Conservation (phyloP, 2,329 filamentous ascomycete species). For the Podosphaera xanthii region DNA sequence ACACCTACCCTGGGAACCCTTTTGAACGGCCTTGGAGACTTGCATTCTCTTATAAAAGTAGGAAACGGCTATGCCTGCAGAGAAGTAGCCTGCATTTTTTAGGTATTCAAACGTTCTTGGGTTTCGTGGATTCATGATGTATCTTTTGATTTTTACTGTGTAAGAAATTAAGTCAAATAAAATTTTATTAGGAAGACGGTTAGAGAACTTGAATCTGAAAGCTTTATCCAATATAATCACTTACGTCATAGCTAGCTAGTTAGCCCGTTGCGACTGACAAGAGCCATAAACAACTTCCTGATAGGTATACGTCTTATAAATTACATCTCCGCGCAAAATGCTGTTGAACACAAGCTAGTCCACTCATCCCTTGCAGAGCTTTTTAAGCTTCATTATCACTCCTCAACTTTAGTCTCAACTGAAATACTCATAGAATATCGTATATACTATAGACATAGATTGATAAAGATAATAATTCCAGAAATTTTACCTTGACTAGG, state of each 20-base stretch:
- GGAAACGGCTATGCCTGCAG: slow-evolving; percentile 52
- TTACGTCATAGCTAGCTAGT: not conserved
- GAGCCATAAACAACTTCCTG: too few relatives aligned
- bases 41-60: slow-evolving; percentile 82
- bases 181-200: not conserved
- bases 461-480: too few relatives aligned
- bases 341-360: too few relatives aligned
- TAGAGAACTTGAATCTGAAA: not conserved
- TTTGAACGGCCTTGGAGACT: slow-evolving; percentile 58
- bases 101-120: not conserved
- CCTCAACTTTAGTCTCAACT: too few relatives aligned
- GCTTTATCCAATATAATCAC: not conserved
- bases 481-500: too few relatives aligned
- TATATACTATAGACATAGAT: too few relatives aligned
- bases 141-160: not conserved
- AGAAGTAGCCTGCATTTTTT: slow-evolving; percentile 15
- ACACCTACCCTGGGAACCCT: slow-evolving; percentile 58
- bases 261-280: not conserved
- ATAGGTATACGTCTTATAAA: too few relatives aligned
- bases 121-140: not conserved
- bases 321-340: too few relatives aligned
- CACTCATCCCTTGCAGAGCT: too few relatives aligned
- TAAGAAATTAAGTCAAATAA: not conserved
- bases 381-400: too few relatives aligned
- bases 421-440: too few relatives aligned